Conservation (phyloP, 768 basidiomycete species). For the Mycena alexandri region DNA sequence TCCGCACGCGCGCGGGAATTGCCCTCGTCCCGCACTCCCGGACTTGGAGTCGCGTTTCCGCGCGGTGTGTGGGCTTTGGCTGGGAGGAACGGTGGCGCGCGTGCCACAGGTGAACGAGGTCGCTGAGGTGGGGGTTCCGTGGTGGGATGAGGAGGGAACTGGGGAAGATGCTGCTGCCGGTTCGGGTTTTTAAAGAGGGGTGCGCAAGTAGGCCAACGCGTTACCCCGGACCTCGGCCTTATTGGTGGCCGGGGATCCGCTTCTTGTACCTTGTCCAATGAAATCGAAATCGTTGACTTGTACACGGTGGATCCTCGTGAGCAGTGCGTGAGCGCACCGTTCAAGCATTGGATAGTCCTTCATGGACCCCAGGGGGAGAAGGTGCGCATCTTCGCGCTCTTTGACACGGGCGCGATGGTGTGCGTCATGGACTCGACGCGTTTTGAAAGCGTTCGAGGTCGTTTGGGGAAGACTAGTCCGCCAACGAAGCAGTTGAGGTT, state of each 20-base stretch:
- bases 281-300: constrained; percentile 11
- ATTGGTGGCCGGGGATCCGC: constrained; percentile 2
- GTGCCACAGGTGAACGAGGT: background rate
- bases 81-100: background rate
- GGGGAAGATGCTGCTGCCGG: background rate
- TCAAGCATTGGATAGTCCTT: background rate
- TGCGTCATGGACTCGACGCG: background rate
- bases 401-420: background rate
- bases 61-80: background rate
- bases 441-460: background rate
- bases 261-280: background rate
- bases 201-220: background rate
- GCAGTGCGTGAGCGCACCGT: background rate
- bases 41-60: constrained; percentile 6
- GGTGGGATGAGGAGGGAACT: background rate
- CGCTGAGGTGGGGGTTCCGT: background rate
- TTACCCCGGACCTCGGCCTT: constrained; percentile 9
- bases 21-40: background rate
- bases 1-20: background rate
- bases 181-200: background rate
- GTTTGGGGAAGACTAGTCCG: constrained; percentile 1
- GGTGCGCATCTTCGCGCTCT: background rate
- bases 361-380: constrained; percentile 3
- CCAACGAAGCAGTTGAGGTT: constrained; percentile 42
- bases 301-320: constrained; percentile 2